phyloP scores from a whole-genome alignment of 176 grass and related monocot species.

The Phyllostachys edulis region DNA sequence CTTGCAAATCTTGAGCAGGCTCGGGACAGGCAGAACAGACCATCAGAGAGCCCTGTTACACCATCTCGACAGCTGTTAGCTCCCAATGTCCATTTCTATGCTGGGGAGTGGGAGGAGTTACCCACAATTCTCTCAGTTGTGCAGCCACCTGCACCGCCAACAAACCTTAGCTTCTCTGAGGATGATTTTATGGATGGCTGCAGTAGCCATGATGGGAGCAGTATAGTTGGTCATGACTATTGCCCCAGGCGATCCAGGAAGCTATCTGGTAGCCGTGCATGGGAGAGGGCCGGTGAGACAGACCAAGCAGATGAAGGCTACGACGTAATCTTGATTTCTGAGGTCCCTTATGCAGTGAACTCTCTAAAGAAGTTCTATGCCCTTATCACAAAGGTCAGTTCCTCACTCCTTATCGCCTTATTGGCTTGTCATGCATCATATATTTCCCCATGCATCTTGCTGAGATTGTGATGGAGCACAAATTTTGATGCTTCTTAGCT shows the following conservation, averaged over 20 bases:
- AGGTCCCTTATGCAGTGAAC: conserved; percentile 52
- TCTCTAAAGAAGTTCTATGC: conserved; percentile 83
- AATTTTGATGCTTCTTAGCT: not conserved
- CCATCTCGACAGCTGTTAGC: conserved; percentile 70
- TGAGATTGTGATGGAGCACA: not conserved
- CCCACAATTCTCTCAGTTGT: conserved; percentile 77
- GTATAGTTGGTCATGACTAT: conserved; percentile 62
- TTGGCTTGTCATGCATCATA: not conserved
- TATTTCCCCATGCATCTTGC: not conserved
- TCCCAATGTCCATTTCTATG: conserved; percentile 80
- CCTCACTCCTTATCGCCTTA: not conserved
- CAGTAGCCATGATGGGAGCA: conserved; percentile 81
- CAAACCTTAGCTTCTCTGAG: conserved; percentile 84
- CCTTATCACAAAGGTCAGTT: conserved; percentile 83
- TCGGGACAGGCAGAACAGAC: conserved; percentile 60
- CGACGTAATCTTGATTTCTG: conserved; percentile 84
- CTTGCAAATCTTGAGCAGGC: conserved; percentile 91
- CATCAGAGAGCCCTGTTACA: conserved; percentile 90
- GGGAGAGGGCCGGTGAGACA: conserved; percentile 76
- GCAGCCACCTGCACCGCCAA: conserved; percentile 36
- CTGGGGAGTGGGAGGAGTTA: conserved; percentile 84
- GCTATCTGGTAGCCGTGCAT: conserved; percentile 89
- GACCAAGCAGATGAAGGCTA: conserved; percentile 68
- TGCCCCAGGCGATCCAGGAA: conserved; percentile 68
- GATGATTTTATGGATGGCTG: conserved; percentile 85